These are phyloP conservation scores for Boletus barrowsii DNA, from an alignment of 768 basidiomycete species.

Conservation along the genomic window DNA sequence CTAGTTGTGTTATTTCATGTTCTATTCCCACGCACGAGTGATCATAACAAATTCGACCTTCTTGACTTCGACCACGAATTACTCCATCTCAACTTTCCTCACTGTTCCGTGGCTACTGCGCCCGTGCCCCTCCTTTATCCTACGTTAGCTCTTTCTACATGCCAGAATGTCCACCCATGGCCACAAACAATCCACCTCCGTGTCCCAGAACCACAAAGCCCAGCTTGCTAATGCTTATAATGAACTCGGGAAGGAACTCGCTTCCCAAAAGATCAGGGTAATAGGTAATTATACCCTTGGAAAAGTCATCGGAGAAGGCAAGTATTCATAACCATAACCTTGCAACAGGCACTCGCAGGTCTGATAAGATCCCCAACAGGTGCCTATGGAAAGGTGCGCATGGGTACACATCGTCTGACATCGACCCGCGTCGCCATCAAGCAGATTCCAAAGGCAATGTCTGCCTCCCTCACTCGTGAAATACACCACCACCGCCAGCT, in stretches of 20 bases:
- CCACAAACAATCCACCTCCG: constrained; percentile 60
- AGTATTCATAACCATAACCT: constrained; percentile 20
- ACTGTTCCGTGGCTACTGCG: constrained; percentile 29
- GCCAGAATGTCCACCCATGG: constrained; percentile 46
- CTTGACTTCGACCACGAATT: constrained; percentile 12
- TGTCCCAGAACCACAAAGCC: constrained; percentile 76
- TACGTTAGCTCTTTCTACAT: constrained; percentile 32
- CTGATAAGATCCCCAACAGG: constrained; percentile 48
- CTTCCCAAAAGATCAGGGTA: constrained; percentile 85
- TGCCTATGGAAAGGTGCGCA: constrained; percentile 91
- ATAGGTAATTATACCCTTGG: constrained; percentile 95
- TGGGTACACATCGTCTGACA: constrained; percentile 92
- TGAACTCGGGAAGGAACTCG: constrained; percentile 93
- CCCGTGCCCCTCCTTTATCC: constrained; percentile 36
- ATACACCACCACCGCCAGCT: constrained; percentile 98
- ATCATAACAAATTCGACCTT: constrained; percentile 8
- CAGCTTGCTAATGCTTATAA: constrained; percentile 95
- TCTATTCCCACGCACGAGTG: constrained; percentile 21
- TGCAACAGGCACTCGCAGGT: constrained; percentile 8
- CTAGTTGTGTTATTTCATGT: constrained; percentile 24
- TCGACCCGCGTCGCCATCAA: constrained; percentile 94
- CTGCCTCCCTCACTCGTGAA: constrained; percentile 89
- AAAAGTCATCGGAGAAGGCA: constrained; percentile 93
- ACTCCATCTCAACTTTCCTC: constrained; percentile 7
- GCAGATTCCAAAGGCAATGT: constrained; percentile 94